These are phyloP conservation scores for Beta vulgaris DNA, from an alignment of 148 eudicot genomes.

Conservation along the genomic window DNA sequence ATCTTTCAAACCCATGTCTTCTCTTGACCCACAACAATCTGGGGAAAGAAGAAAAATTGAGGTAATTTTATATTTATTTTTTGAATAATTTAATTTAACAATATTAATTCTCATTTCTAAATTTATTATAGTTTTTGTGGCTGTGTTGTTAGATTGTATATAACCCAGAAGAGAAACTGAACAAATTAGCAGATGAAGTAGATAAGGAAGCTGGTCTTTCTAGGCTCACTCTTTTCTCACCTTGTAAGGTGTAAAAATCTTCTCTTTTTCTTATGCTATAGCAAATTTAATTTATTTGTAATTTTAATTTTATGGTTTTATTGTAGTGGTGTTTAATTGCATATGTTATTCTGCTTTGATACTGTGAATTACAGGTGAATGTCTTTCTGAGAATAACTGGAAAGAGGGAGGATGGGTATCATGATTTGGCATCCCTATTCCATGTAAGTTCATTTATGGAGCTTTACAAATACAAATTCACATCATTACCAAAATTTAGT, in stretches of 20 bases:
- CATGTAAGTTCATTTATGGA: conserved; percentile 70
- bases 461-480: too few relatives aligned
- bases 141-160: conserved; percentile 57
- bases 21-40: conserved; percentile 34
- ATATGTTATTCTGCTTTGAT: conserved; percentile 11
- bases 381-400: conserved; percentile 89
- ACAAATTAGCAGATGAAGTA: conserved; percentile 77
- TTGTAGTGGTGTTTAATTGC: neutral
- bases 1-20: conserved; percentile 50
- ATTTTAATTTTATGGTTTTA: neutral
- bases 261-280: neutral
- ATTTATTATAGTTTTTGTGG: conserved; percentile 10
- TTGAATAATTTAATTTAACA: neutral
- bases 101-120: neutral
- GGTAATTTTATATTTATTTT: conserved; percentile 31
- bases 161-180: conserved; percentile 66
- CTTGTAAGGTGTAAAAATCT: conserved; percentile 70
- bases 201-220: conserved; percentile 73
- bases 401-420: conserved; percentile 94
- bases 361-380: conserved; percentile 61
- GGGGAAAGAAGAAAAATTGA: conserved; percentile 53
- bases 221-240: conserved; percentile 89
- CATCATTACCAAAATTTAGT: too few relatives aligned
- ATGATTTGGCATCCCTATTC: conserved; percentile 95
- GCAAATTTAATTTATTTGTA: neutral